These are phyloP conservation scores for Fagopyrum esculentum DNA, from an alignment of 148 eudicot genomes.

Conservation along the genomic window DNA sequence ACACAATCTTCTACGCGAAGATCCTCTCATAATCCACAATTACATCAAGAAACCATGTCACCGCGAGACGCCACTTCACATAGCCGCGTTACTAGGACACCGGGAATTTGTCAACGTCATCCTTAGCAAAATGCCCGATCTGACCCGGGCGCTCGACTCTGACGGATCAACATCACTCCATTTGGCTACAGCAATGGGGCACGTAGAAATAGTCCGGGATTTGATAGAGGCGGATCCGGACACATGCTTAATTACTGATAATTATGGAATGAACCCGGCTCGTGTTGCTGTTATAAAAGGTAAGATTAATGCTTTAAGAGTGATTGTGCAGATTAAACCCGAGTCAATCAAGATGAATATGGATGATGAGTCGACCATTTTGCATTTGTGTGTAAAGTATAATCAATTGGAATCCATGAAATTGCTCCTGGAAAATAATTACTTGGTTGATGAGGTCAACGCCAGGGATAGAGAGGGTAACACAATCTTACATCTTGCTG, in stretches of 20 bases:
- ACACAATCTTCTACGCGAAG: neutral
- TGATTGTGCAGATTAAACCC: neutral
- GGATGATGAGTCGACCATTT: neutral
- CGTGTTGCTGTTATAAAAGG: neutral
- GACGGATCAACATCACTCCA: neutral
- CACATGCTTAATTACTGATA: neutral
- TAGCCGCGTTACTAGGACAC: conserved; percentile 3
- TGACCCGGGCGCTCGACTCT: neutral
- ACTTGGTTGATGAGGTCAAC: neutral
- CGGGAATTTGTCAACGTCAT: neutral
- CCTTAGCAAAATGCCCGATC: neutral
- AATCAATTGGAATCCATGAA: neutral
- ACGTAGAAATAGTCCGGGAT: neutral
- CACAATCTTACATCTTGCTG: neutral
- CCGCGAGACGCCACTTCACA: conserved; percentile 6
- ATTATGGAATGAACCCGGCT: neutral
- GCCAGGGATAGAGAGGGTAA: neutral
- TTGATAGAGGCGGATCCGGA: neutral
- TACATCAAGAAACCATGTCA: neutral
- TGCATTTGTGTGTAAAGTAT: conserved; percentile 3
- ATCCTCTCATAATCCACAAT: conserved; percentile 9
- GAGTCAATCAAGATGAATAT: neutral
- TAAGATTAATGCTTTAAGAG: neutral
- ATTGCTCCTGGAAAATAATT: neutral
- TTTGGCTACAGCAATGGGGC: neutral